These are phyloP conservation scores for Plasmopara muralis DNA, from an alignment of 352 stramenopile species.

Conservation along the genomic window DNA sequence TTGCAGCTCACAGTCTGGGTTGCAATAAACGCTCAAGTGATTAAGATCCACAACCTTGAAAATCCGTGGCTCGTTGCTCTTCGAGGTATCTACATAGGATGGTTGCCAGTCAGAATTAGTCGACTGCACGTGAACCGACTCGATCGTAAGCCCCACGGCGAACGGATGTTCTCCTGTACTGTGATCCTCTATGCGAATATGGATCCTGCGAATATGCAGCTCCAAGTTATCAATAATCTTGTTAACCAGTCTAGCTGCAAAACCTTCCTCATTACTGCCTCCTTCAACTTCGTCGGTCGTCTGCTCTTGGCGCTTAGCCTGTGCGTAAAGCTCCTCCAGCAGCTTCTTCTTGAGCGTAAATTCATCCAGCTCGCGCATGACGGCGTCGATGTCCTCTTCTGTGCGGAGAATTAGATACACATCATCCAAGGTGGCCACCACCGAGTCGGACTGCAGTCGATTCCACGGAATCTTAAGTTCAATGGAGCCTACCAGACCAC, in stretches of 20 bases:
- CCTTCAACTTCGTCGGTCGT: slow-evolving; percentile 10
- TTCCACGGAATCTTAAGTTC: slow-evolving; percentile 90
- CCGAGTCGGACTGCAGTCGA: slow-evolving; percentile 79
- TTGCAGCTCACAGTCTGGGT: slow-evolving; percentile 69
- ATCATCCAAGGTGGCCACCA: slow-evolving; percentile 82
- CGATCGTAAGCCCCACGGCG: slow-evolving; percentile 69
- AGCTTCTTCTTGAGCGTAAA: slow-evolving; percentile 82
- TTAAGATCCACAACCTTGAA: slow-evolving; percentile 88
- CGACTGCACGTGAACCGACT: slow-evolving; percentile 80
- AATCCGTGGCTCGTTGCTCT: slow-evolving; percentile 79
- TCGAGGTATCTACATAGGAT: slow-evolving; percentile 71
- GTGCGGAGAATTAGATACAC: slow-evolving; percentile 77
- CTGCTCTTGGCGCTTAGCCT: slow-evolving; percentile 61
- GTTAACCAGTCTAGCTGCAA: slow-evolving; percentile 70
- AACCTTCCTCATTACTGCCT: slow-evolving; percentile 42
- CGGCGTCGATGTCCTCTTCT: slow-evolving; percentile 73
- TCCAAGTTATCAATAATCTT: slow-evolving; percentile 89
- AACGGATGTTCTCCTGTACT: slow-evolving; percentile 78
- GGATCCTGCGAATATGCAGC: slow-evolving; percentile 81
- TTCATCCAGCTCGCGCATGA: slow-evolving; percentile 68
- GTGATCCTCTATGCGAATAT: slow-evolving; percentile 75
- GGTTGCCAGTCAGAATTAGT: slow-evolving; percentile 85
- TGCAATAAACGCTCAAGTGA: slow-evolving; percentile 81
- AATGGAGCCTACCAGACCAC: slow-evolving; percentile 75
- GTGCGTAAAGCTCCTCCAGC: slow-evolving; percentile 68